Evolutionary conservation across 129 eudicot genomes (phyloP).

Genomic region (Kitagawia praeruptora): DNA sequence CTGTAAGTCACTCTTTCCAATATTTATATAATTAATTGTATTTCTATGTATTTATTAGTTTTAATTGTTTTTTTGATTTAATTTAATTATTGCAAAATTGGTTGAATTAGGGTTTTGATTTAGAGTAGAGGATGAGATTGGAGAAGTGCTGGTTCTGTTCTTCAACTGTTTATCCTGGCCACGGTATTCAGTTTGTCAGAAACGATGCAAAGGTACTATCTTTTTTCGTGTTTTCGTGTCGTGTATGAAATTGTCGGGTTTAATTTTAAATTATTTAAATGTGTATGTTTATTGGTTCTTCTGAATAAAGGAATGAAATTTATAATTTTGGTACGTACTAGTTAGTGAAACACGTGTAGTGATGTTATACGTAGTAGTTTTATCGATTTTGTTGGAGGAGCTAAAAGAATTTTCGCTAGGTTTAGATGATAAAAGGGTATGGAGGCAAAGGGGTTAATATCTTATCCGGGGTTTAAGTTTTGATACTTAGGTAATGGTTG

Average conservation of each 20-base stretch:
- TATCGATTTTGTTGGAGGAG: neutral
- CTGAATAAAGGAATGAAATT: neutral
- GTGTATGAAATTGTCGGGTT: neutral
- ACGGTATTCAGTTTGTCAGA: conserved; percentile 73
- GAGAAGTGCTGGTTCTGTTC: conserved; percentile 90
- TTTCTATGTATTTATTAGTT: no score
- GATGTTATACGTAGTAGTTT: neutral
- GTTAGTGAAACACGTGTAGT: neutral
- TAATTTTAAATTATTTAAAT: no score
- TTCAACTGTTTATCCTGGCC: conserved; percentile 76
- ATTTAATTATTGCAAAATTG: neutral
- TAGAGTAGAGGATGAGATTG: conserved; percentile 49
- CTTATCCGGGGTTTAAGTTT: neutral
- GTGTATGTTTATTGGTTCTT: no score
- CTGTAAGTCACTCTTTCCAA: no score
- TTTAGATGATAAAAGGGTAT: no score
- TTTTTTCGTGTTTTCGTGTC: neutral
- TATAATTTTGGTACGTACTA: no score
- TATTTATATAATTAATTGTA: no score
- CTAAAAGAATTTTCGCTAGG: no score
- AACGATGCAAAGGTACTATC: conserved; percentile 74
- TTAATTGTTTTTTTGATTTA: no score
- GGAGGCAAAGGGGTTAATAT: neutral
- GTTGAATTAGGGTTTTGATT: conserved; percentile 16
- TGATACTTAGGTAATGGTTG: neutral